Evolutionary conservation across 2,329 filamentous ascomycete genomes (phyloP).

Genomic region (Aspergillus unguis): DNA sequence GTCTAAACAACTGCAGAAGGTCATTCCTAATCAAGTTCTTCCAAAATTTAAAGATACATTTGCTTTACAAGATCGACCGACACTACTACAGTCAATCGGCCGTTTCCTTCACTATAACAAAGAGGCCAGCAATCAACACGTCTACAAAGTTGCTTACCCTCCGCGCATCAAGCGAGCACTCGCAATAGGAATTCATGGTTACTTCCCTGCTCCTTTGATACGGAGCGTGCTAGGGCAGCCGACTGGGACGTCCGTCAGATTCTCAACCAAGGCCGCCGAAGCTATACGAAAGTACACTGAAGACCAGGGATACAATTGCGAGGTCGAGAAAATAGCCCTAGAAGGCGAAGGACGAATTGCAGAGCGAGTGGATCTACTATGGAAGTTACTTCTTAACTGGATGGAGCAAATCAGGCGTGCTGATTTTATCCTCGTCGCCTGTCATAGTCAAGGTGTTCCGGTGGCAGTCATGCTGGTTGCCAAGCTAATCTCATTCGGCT

Average conservation of each 20-base stretch:
- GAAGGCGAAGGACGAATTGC: conserved; percentile 92
- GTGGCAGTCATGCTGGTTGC: conserved; percentile 89
- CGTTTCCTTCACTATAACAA: conserved; percentile 49
- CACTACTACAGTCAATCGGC: conserved; percentile 59
- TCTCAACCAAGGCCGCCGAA: conserved; percentile 80
- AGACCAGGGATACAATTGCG: conserved; percentile 66
- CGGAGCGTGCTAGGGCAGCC: conserved; percentile 92
- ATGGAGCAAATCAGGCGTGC: conserved; percentile 83
- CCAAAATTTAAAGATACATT: conserved; percentile 49
- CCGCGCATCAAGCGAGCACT: conserved; percentile 79
- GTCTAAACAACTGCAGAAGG: conserved; percentile 34
- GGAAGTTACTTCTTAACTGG: conserved; percentile 93
- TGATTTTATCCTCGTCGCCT: conserved; percentile 87
- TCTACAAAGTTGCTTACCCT: conserved; percentile 66
- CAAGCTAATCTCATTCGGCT: conserved; percentile 86
- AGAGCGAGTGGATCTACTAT: conserved; percentile 85
- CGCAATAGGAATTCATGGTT: conserved; percentile 90
- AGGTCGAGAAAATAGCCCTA: conserved; percentile 89
- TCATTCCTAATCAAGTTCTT: conserved; percentile 47
- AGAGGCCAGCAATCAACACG: conserved; percentile 63
- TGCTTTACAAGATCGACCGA: conserved; percentile 49
- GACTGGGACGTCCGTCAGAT: conserved; percentile 90
- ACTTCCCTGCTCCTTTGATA: conserved; percentile 82
- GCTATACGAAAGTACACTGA: conserved; percentile 82
- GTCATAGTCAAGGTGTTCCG: conserved; percentile 92